A percentile compares a stretch with the other conserved stretches of the same genome.
Evolutionary conservation across 768 basidiomycete species (phyloP).

Genomic region (Boletus insuetus): DNA sequence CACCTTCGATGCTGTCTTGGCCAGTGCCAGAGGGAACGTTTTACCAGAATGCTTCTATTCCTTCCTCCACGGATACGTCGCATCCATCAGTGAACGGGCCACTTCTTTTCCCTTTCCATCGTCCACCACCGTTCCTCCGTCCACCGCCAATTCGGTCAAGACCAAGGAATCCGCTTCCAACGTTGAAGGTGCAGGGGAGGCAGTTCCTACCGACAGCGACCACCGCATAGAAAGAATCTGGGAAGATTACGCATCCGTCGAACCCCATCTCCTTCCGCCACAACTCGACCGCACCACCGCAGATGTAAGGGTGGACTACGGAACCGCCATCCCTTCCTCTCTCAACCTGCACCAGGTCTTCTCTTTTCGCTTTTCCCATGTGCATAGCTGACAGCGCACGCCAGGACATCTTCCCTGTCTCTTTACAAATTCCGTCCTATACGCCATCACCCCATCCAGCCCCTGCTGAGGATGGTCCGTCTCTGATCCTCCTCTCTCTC

Average conservation of each 20-base stretch:
- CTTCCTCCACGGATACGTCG: constrained; percentile 87
- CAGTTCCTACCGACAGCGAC: constrained; percentile 80
- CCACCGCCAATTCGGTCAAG: constrained; percentile 28
- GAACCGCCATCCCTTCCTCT: constrained; percentile 31
- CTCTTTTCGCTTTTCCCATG: neutral
- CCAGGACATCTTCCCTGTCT: constrained; percentile 77
- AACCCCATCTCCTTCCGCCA: constrained; percentile 62
- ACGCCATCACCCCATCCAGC: constrained; percentile 42
- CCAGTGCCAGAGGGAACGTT: constrained; percentile 70
- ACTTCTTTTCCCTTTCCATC: constrained; percentile 42
- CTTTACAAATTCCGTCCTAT: constrained; percentile 62
- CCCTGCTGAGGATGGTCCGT: constrained; percentile 79
- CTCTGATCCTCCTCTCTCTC: constrained; percentile 83
- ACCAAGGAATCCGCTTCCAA: constrained; percentile 12
- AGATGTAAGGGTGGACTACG: constrained; percentile 58
- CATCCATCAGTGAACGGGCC: constrained; percentile 71
- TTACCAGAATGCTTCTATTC: constrained; percentile 95
- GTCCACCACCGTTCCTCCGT: constrained; percentile 25
- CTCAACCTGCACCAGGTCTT: constrained; percentile 61
- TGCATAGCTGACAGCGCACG: constrained; percentile 3
- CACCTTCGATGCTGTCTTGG: constrained; percentile 76
- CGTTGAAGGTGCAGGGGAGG: constrained; percentile 26
- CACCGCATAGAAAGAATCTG: constrained; percentile 79
- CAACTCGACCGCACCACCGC: constrained; percentile 44
- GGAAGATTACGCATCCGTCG: constrained; percentile 83